phyloP scores from a whole-genome alignment of 176 grass and related monocot species.

The Elymus sibiricus region DNA sequence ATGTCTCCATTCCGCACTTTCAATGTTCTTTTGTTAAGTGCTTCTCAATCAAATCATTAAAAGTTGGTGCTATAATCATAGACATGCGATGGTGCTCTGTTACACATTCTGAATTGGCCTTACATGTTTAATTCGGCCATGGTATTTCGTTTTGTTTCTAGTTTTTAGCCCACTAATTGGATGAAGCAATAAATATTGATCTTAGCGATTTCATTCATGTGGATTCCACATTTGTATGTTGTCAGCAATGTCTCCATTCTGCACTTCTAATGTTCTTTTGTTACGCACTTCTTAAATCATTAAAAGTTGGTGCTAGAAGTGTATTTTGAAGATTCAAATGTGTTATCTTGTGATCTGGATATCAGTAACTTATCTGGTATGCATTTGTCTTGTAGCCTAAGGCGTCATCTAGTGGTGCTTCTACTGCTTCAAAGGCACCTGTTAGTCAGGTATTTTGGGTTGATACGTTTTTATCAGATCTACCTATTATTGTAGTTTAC shows the following conservation, averaged over 20 bases:
- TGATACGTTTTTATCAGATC: background rate
- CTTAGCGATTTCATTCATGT: background rate
- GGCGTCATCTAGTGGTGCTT: slow-evolving; percentile 66
- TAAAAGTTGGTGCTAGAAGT: background rate
- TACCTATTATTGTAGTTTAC: background rate
- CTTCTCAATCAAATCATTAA: background rate
- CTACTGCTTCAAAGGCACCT: slow-evolving; percentile 51
- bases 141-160: background rate
- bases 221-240: background rate
- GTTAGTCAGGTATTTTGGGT: slow-evolving; percentile 30
- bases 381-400: slow-evolving; percentile 49
- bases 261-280: background rate
- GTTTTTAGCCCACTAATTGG: background rate
- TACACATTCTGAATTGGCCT: background rate
- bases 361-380: slow-evolving; percentile 6
- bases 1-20: background rate
- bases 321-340: background rate
- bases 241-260: background rate
- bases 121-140: background rate
- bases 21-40: background rate
- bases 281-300: background rate
- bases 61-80: background rate
- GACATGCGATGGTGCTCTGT: background rate
- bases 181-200: background rate
- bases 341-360: slow-evolving; percentile 6